Conservation (phyloP, 2,329 filamentous ascomycete genomes). For the Nannizziopsis barbatae region DNA sequence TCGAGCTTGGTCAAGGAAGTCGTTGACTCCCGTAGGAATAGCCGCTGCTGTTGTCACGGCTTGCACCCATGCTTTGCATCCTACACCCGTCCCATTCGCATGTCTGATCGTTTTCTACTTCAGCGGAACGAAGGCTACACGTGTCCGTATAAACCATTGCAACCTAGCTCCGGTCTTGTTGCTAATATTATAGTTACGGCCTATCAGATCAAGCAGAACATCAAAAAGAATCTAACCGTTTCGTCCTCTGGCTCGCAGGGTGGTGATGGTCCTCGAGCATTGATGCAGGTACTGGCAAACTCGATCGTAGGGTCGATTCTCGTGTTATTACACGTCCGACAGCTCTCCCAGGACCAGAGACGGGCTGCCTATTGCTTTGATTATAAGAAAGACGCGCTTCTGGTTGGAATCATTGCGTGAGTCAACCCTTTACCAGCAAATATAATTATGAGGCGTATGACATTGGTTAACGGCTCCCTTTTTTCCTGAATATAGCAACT, state of each 20-base stretch:
- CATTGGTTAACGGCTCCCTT: background rate
- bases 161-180: no score
- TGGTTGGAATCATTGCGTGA: constrained; percentile 34
- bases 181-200: constrained; percentile 11
- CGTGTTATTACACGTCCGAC: constrained; percentile 42
- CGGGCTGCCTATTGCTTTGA: constrained; percentile 29
- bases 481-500: constrained; percentile 45
- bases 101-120: constrained; percentile 78
- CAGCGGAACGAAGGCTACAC: constrained; percentile 70
- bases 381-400: constrained; percentile 26
- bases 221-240: constrained; percentile 73
- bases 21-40: constrained; percentile 67
- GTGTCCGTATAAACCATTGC: constrained; percentile 41
- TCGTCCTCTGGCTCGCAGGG: constrained; percentile 58
- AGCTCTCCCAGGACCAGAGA: constrained; percentile 24
- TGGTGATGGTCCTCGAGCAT: constrained; percentile 71
- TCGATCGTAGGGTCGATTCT: constrained; percentile 64
- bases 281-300: constrained; percentile 85
- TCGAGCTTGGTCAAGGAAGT: constrained; percentile 60
- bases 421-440: constrained; percentile 11
- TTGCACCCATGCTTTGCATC: constrained; percentile 73
- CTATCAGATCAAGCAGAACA: constrained; percentile 65
- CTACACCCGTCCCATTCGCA: constrained; percentile 83
- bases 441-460: no score
- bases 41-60: constrained; percentile 62